Evolutionary conservation across 1,284 basidiomycete genomes (phyloP), one percentile per base, ranked within the genome.

Genomic region (Tylopilus sp.): DNA sequence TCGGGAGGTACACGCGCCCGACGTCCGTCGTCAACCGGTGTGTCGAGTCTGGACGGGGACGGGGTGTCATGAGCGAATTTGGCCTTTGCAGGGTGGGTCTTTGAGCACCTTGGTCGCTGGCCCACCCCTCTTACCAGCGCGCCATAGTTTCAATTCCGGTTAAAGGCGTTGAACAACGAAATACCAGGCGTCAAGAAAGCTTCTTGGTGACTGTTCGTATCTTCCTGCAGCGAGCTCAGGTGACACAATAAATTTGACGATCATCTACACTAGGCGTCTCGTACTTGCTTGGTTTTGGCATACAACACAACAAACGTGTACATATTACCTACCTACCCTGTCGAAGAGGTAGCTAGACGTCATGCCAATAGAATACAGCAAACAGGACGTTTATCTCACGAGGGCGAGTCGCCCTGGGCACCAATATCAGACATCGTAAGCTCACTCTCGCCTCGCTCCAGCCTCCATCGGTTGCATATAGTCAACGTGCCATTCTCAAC

Each of bases 1-100:
- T 96, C 62, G 85, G 81, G 52, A 80, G 81, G 44, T 89, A 91
- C 68, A 86, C 90, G 9, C 82, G 89, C 33, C 88, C 90, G 18
- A 83, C 82, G 8, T 85, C 82, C 3, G 90, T 97, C 21, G 92
- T 91, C 70, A 93, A 94, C 68, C 76, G 93, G 17, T 98, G 94
- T 62, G 73, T 75, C 30, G 89, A 86, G 70, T 86, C 90, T 7
- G 94, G 94, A 0, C 77, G 84, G 53, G 93, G 91, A 1, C 75
- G 91, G 53, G 94, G 91, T 48, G 76, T 97, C 44, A 87, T 97
- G 58, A 82, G 82, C 61, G 88, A 94, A 68, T 95, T 95, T 72
- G 91, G 82, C 0, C 69, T 97, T 37, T 93, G 84, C 62, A 79
- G 94, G 64, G 94, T 94, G 68, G 52, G 90, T 40, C 24, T 37